A percentile compares a stretch with the other conserved stretches of the same genome.
phyloP scores from a whole-genome alignment of 176 grass and related monocot genomes.

The Phragmites australis region DNA sequence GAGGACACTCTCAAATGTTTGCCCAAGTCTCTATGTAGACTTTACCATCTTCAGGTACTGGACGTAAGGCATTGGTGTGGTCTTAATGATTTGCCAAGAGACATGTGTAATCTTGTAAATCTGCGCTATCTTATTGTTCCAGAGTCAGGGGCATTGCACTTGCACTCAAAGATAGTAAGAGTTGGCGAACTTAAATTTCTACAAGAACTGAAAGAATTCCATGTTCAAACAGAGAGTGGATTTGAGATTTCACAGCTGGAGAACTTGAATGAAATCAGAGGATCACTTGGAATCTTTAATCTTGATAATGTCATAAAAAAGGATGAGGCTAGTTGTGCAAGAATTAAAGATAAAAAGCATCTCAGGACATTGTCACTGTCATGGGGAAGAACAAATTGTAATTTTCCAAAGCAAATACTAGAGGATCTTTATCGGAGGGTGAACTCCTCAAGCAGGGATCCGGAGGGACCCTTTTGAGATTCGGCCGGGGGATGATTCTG shows the following conservation, averaged over 20 bases:
- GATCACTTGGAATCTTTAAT: constrained; percentile 36
- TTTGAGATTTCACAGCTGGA: constrained; percentile 45
- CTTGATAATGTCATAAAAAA: constrained; percentile 35
- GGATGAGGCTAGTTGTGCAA: constrained; percentile 29
- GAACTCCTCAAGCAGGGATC: too few relatives aligned
- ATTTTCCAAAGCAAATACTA: constrained; percentile 15
- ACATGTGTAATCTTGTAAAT: constrained; percentile 30
- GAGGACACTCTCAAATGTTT: background rate
- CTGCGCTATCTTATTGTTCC: constrained; percentile 34
- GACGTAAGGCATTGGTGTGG: background rate
- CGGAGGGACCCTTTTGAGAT: too few relatives aligned
- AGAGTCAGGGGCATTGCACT: constrained; percentile 6
- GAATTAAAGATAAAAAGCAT: constrained; percentile 41
- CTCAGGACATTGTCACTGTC: constrained; percentile 40
- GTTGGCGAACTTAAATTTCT: constrained; percentile 37
- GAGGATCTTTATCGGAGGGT: too few relatives aligned
- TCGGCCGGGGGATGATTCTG: too few relatives aligned
- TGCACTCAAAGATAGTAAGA: constrained; percentile 39
- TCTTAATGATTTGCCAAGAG: constrained; percentile 34
- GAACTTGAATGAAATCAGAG: constrained; percentile 32
- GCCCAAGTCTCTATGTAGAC: constrained; percentile 36
- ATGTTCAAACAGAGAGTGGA: background rate
- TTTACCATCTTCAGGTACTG: constrained; percentile 43
- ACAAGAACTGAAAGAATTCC: constrained; percentile 48
- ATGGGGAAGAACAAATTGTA: background rate